Conservation (phyloP, 163 green algal species). For the Volvox carteri region DNA sequence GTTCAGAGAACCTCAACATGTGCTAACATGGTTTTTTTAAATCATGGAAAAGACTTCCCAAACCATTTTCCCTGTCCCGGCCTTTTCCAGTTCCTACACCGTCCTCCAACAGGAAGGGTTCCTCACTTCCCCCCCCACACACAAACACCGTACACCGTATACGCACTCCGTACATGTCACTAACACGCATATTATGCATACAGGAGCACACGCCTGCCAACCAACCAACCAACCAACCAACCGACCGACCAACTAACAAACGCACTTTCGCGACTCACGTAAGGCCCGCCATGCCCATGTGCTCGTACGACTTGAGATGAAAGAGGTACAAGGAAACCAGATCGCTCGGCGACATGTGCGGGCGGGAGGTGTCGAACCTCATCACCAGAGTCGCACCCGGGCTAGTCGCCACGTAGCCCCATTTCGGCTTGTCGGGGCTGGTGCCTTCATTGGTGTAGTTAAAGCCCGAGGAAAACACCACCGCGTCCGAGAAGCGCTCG, state of each 20-base stretch:
- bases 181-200: no score
- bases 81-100: no score
- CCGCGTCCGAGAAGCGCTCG: background rate
- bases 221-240: background rate
- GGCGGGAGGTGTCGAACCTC: background rate
- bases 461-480: background rate
- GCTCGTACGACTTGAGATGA: conserved; percentile 49
- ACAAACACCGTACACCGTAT: no score
- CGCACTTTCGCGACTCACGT: background rate
- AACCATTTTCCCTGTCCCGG: no score
- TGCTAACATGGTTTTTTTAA: no score
- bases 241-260: background rate
- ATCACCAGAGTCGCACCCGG: background rate
- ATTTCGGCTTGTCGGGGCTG: background rate
- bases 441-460: conserved; percentile 15
- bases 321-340: conserved; percentile 8
- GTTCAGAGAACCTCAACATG: no score
- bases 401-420: conserved; percentile 6
- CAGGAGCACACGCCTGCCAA: background rate
- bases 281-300: conserved; percentile 42
- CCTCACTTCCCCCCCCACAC: no score
- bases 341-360: background rate
- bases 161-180: no score
- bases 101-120: no score
- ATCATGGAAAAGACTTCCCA: no score